Evolutionary conservation across 352 stramenopile genomes (phyloP).

Genomic region (Phytopythium sindhum): DNA sequence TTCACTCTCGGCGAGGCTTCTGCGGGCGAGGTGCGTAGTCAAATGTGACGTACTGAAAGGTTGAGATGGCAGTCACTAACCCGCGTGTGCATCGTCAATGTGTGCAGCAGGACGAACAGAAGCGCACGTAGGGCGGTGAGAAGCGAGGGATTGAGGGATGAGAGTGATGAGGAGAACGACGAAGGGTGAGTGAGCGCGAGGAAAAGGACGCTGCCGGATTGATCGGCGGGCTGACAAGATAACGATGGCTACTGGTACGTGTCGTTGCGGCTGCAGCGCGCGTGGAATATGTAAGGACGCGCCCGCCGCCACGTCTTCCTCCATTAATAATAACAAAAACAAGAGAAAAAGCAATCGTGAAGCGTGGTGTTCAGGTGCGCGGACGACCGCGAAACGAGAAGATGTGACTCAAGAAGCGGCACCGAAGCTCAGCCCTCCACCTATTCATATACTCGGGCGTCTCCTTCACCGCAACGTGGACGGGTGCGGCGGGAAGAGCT

Average conservation of each 20-base stretch:
- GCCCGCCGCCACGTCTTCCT: background rate
- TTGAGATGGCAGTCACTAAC: too few species aligned
- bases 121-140: background rate
- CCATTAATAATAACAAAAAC: constrained; percentile 2
- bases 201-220: background rate
- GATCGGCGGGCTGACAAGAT: background rate
- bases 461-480: background rate
- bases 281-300: background rate
- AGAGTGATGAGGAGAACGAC: background rate
- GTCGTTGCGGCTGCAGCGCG: background rate
- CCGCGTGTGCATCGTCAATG: too few species aligned
- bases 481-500: constrained; percentile 42
- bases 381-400: too few species aligned
- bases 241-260: background rate
- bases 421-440: too few species aligned
- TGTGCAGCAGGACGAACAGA: background rate
- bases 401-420: too few species aligned
- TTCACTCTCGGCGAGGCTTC: constrained; percentile 46
- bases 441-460: background rate
- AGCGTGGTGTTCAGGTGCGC: background rate
- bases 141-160: background rate
- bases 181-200: background rate
- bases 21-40: constrained; percentile 15
- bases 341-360: background rate
- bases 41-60: background rate